A percentile compares a stretch with the other conserved stretches of the same genome.
These are phyloP conservation scores for Chimonanthus praecox DNA, from an alignment of 164 flowering plant species.

Conservation along the genomic window DNA sequence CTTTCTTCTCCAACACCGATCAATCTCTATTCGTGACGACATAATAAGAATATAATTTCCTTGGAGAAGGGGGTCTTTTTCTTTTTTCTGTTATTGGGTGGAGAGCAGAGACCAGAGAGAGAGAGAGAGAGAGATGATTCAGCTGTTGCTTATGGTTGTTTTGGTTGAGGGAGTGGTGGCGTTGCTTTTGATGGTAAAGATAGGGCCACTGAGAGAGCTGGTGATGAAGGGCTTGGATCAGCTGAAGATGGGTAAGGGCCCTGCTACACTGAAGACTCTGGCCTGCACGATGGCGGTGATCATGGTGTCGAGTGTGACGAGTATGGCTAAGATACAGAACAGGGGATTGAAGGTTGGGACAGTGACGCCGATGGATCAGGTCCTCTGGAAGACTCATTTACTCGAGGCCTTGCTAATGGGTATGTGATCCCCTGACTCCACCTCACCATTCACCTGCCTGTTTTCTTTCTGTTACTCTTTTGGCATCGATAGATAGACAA, in stretches of 20 bases:
- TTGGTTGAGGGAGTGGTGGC: conserved; percentile 68
- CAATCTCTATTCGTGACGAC: no score
- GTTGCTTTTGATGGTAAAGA: conserved; percentile 67
- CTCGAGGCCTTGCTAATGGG: conserved; percentile 93
- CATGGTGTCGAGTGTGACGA: conserved; percentile 52
- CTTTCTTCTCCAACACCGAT: no score
- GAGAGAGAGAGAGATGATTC: conserved; percentile 46
- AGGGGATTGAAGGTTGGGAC: conserved; percentile 88
- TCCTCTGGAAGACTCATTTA: conserved; percentile 91
- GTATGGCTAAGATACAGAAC: conserved; percentile 89
- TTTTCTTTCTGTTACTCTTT: no score
- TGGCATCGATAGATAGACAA: no score
- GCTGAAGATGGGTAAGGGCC: conserved; percentile 75
- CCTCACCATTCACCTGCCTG: no score
- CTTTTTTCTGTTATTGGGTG: no score
- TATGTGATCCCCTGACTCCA: conserved; percentile 11
- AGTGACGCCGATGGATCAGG: conserved; percentile 98
- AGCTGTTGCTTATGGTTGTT: conserved; percentile 69
- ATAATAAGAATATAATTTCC: no score
- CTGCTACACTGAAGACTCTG: conserved; percentile 79
- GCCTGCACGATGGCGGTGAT: conserved; percentile 85
- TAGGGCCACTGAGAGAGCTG: conserved; percentile 87
- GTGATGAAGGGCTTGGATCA: conserved; percentile 82
- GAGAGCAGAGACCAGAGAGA: no score
- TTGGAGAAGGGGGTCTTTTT: no score